Evolutionary conservation across 768 basidiomycete genomes (phyloP), one percentile per base, ranked within the genome.

Genomic region (Clitopilus passeckerianus): DNA sequence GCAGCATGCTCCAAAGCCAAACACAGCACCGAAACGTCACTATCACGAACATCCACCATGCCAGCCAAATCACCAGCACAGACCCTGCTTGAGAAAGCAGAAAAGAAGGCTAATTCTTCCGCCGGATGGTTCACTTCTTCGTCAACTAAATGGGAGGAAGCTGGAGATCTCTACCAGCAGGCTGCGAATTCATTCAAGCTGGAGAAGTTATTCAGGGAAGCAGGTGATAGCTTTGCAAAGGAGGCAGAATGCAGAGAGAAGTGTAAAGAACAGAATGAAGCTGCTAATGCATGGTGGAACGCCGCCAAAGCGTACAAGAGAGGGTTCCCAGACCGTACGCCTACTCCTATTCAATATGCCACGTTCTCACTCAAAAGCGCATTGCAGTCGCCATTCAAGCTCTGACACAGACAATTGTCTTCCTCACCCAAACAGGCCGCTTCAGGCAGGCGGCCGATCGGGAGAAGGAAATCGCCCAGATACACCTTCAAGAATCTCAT

Each of bases 211-310:
- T 98, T 93, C 79, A 90, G 87, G 70, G 91, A 93, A 63, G 91
- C 93, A 0, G 97, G 97, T 2, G 91, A 95, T 73, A 86, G 91
- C 14, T 96, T 95, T 69, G 85, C 93, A 43, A 84, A 90, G 64
- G 97, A 98, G 69, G 97, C 96, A 0, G 95, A 98, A 66, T 97
- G 95, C 72, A 84, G 95, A 65, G 88, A 95, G 74, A 86, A 87
- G 61, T 89, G 86, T 67, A 89, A 90, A 53, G 96, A 98, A 74
- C 74, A 71, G 53, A 94, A 94, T 64, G 97, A 98, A 65, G 95
- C 96, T n/a, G 91, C 95, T 20, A 96, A 95, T 70, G 95, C 95
- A 8, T 98, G 90, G 89, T 98, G 96, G 92, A 97, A 96, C 70
- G 95, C 97, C 12, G 88, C 93, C 34, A 98, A 98, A 76, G 87